phyloP scores from a whole-genome alignment of 2,329 filamentous ascomycete species.

The Septoria petroselini region DNA sequence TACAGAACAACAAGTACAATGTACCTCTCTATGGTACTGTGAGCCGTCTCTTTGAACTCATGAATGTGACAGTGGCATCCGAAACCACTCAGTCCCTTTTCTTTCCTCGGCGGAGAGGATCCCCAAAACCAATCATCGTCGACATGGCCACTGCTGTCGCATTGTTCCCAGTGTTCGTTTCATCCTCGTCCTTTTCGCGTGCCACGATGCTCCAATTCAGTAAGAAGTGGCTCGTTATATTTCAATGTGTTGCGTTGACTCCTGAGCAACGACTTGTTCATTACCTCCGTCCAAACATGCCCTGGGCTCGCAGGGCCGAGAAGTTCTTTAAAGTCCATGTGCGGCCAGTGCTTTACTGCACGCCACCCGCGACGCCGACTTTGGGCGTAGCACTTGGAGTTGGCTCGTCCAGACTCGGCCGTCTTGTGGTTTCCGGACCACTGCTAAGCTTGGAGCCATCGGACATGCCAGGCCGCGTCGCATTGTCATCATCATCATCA shows the following conservation, averaged over 20 bases:
- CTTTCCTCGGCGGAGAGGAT: neutral
- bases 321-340: too few relatives aligned
- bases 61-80: neutral
- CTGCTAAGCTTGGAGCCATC: conserved; percentile 12
- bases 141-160: too few relatives aligned
- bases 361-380: conserved; percentile 1
- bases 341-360: neutral
- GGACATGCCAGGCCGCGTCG: conserved; percentile 21
- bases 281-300: too few relatives aligned
- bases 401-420: conserved; percentile 2
- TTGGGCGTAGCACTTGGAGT: conserved; percentile 9
- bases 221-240: too few relatives aligned
- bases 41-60: conserved; percentile 6
- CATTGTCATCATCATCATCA: conserved; percentile 31
- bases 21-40: neutral
- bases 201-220: too few relatives aligned
- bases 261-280: too few relatives aligned
- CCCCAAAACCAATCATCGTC: too few relatives aligned
- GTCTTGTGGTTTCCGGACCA: neutral
- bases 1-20: conserved; percentile 4
- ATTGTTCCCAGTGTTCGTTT: too few relatives aligned
- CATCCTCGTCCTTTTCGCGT: too few relatives aligned
- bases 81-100: neutral
- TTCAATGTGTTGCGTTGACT: too few relatives aligned
- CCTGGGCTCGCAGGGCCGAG: too few relatives aligned